Evolutionary conservation across 495 filamentous ascomycete genomes (phyloP), one percentile per base, ranked within the genome.

Genomic region (Pyrenula massariospora): DNA sequence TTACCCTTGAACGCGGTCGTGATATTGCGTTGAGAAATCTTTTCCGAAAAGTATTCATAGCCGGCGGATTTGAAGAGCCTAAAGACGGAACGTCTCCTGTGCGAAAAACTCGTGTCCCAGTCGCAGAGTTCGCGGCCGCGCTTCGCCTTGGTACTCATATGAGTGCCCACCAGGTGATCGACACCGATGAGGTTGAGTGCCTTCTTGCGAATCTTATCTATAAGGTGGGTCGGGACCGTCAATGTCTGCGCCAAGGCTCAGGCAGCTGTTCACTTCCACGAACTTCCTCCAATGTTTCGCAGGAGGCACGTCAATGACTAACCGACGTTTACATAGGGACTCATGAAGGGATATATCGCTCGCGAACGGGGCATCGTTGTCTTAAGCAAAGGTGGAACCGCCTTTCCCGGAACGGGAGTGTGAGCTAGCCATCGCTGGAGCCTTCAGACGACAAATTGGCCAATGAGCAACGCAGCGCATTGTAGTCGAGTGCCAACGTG

Each of bases 331-430:
- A 42, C 31, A 15, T 59, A 98, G 89, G 86, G 87, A 55, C 77
- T 93, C 12, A 95, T 97, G 85, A 98, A 96, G 72, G 93, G 93
- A 54, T 98, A 98, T 72, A 97, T 98, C 59, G 82, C 89, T 24
- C 88, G 91, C 57, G 91, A 95, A 54, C 83, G 84, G 51, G 87
- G 87, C 56, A 88, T 86, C 54, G 85, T 97, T 20, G 93, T 98
- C 25, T 72, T 98, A 56, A 96, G 88, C 68, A 95, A 95, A 68
- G 82, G 73, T 22, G 88, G 88, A 49, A 62, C 63, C 31, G 91
- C 92, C 2, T 98, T 98, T 66, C 93, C 93, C 1, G 93, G 92
- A n/a, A 98, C 93, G 3, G 87, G 87, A 12, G 84, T 97, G 53
- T 95, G 81, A 86, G 54, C 25, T 19, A 10, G 31, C 31, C 31